Percentiles rank a stretch among this genome's conserved stretches.
phyloP scores from a whole-genome alignment of 495 filamentous ascomycete genomes.

The Jackrogersella multiformis region DNA sequence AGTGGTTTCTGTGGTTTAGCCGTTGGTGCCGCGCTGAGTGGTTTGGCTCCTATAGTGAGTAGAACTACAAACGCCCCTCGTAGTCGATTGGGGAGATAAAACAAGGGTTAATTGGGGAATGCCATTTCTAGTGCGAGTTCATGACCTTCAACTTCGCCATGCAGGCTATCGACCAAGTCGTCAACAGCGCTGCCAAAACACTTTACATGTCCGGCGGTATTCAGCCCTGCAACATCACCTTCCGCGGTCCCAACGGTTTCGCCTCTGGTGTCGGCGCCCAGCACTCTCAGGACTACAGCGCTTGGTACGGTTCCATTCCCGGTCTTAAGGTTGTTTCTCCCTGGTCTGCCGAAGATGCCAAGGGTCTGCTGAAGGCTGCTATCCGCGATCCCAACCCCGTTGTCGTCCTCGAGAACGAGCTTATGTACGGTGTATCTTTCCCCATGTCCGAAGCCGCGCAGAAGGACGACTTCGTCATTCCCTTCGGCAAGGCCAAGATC shows the following conservation, averaged over 20 bases:
- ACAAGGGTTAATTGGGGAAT: conserved; percentile 23
- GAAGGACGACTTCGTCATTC: conserved; percentile 93
- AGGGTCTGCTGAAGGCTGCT: conserved; percentile 95
- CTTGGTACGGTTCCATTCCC: conserved; percentile 98
- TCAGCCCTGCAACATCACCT: conserved; percentile 99
- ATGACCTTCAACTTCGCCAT: conserved; percentile 99
- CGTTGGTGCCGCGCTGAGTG: conserved; percentile 92
- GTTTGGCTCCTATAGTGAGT: conserved; percentile 91
- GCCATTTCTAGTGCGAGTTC: conserved; percentile 82
- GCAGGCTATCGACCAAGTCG: conserved; percentile 99
- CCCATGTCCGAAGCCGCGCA: conserved; percentile 96
- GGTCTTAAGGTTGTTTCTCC: conserved; percentile 96
- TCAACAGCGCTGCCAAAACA: conserved; percentile 99
- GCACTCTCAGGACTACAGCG: conserved; percentile 97
- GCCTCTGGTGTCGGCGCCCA: conserved; percentile 94
- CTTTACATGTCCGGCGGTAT: conserved; percentile 99
- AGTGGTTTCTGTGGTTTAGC: conserved; percentile 92
- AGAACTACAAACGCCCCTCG: neutral
- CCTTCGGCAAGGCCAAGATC: conserved; percentile 98
- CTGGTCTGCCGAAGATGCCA: conserved; percentile 97
- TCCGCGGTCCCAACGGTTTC: conserved; percentile 98
- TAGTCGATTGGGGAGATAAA: neutral
- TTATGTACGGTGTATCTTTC: conserved; percentile 93
- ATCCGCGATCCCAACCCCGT: conserved; percentile 99
- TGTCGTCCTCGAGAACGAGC: conserved; percentile 94